Conservation (phyloP, 805 yeast genomes). For the Brettanomyces bruxellensis region DNA sequence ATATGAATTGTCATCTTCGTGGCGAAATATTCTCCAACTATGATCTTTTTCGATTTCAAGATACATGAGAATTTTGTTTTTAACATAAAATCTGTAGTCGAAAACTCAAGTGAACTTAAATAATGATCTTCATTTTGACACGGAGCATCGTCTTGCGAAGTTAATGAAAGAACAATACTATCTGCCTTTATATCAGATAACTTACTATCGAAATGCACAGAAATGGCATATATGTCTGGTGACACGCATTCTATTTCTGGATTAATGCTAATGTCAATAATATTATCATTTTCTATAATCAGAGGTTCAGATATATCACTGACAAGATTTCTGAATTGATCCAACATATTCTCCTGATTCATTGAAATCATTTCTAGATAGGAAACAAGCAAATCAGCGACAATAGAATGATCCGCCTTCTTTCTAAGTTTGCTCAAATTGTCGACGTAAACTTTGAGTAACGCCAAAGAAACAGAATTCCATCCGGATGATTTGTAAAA, state of each 20-base stretch:
- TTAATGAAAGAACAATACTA: slow-evolving; percentile 3
- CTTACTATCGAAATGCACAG: slow-evolving; percentile 25
- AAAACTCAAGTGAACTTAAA: background rate
- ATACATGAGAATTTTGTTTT: background rate
- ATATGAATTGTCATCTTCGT: slow-evolving; percentile 10
- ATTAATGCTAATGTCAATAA: slow-evolving; percentile 28
- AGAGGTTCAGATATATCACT: slow-evolving; percentile 2
- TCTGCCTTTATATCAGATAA: slow-evolving; percentile 9
- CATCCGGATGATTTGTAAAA: slow-evolving; percentile 65
- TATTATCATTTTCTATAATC: slow-evolving; percentile 16
- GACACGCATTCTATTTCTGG: slow-evolving; percentile 29
- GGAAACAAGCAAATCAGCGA: slow-evolving; percentile 27
- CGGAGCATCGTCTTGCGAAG: background rate
- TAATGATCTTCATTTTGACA: background rate
- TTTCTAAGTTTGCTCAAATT: slow-evolving; percentile 44
- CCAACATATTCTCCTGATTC: slow-evolving; percentile 18
- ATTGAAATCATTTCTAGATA: slow-evolving; percentile 27
- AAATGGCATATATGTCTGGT: slow-evolving; percentile 30
- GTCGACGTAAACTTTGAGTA: slow-evolving; percentile 58
- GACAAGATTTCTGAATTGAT: slow-evolving; percentile 9
- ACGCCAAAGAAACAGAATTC: slow-evolving; percentile 58
- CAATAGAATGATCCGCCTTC: slow-evolving; percentile 13
- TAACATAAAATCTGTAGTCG: background rate
- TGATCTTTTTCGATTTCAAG: slow-evolving; percentile 12
- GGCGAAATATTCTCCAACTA: slow-evolving; percentile 14